Conservation (phyloP, 768 basidiomycete genomes). For the Rhodotorula paludigena region DNA sequence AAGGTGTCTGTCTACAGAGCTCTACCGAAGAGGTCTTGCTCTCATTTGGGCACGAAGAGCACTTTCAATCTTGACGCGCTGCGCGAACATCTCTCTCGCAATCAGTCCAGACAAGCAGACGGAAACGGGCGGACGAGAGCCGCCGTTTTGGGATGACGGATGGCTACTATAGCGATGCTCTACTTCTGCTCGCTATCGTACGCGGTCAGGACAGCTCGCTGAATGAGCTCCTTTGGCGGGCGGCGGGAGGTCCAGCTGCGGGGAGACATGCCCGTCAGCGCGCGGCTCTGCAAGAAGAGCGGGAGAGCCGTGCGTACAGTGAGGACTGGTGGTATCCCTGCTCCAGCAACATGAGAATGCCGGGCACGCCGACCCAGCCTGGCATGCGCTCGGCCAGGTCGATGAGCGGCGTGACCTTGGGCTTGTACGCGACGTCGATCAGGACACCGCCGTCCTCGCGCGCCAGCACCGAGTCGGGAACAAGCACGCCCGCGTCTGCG, state of each 20-base stretch:
- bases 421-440: constrained; percentile 80
- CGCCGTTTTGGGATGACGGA: no score
- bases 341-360: constrained; percentile 77
- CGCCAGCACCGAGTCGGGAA: constrained; percentile 60
- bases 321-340: constrained; percentile 78
- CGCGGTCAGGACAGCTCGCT: constrained; percentile 29
- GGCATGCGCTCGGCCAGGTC: constrained; percentile 56
- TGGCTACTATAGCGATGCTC: not conserved
- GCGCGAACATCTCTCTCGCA: no score
- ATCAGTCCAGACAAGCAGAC: no score
- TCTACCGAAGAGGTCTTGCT: no score
- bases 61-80: no score
- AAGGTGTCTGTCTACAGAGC: no score
- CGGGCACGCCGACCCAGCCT: constrained; percentile 66
- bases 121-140: no score
- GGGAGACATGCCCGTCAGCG: not conserved
- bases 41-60: no score
- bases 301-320: constrained; percentile 4
- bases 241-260: constrained; percentile 39
- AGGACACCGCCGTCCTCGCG: constrained; percentile 63
- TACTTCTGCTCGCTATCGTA: constrained; percentile 35
- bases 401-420: constrained; percentile 75
- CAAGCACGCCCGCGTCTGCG: constrained; percentile 49
- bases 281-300: not conserved
- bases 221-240: constrained; percentile 37